Base-by-base conservation (phyloP, 169 alveolate species). In the Cardiosporidium cionae region DNA sequence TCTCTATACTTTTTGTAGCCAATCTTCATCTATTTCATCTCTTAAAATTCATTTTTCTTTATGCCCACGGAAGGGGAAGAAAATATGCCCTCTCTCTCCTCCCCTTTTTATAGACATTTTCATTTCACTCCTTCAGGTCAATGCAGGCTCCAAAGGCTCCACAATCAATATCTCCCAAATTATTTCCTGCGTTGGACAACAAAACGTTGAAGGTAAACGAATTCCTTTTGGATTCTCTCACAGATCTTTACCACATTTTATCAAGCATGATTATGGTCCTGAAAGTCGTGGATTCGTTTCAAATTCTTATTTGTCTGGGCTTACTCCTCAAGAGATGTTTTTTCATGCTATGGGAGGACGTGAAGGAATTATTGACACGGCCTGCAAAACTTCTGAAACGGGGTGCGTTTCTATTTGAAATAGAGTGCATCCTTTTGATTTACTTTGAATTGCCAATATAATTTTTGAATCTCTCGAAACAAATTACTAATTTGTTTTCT, bases 281-380 rank as follows among this genome's bases (percentile, higher is more conserved):
- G 99, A 96, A 87, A 90, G 98, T 70, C 94, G 98, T 70, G 99
- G 99, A 3, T 98, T 98, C 81, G 99, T 96, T 7, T 97, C 96
- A 36, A 96, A 98, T 91, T 94, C 98, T 22, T 98, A 96, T 81
- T 89, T 98, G 52, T 87, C 97, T 34, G 98, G 98, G 0, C 36
- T 83, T n/a, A 72, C 53, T 32, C 80, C 78, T 2, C 77, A 96
- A 84, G 99, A 98, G 83, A 94, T 97, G 81, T 98, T 96, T 89
- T 97, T 98, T 90, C 99, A 98, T 90, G 99, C 99, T 58, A 98
- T 98, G 99, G 99, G 99, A 34, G 99, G 99, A 32, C 89, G 99
- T 83, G 99, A 98, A 84, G 99, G 99, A 54, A 95, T 98, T 34
- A 97, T 97, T 68, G 99, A 98, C 88, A 98, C 99, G 23, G 99